Base-by-base conservation (phyloP, 768 basidiomycete species). In the Cystofilobasidium capitatum region DNA sequence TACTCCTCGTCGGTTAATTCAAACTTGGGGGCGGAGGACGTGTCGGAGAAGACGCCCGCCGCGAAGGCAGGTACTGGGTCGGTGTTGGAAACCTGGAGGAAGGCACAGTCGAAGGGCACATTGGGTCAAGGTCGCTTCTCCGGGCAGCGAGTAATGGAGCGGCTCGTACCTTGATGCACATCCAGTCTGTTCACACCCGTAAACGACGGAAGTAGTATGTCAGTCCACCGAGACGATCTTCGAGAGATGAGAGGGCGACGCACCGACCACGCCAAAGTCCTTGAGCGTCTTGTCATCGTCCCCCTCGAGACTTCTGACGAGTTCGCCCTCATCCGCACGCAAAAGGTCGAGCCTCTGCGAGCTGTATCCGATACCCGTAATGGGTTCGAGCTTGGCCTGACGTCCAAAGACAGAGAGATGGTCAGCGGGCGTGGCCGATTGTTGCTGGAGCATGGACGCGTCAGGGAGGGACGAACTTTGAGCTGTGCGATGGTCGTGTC, bases 21-120 rank as follows among this genome's bases (percentile, higher is more conserved):
- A 71, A 91, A 98, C 76, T 97, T 96, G 33, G 96, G 86, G 1
- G 96, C 91, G 77, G 86, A 84, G 0, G 86, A 85, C 1, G 88
- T 81, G 76, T 96, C 93, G 10, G 86, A 83, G 62, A 88, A 83
- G 75, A 93, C 90, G 1, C 92, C 93, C 0, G 88, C 88, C 59
- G 88, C 58, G 29, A 74, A 81, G 40, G 86, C 85, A 2, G 86
- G 51, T n/a, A 31, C 81, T 10, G 93, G 91, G 74, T 96, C 84
- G 24, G 82, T 83, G 73, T 94, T 88, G 69, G 81, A 79, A 13
- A 88, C 83, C 88, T 89, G 70, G n/a, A n/a, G n/a, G n/a, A n/a
- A n/a, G n/a, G n/a, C 14, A 58, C 35, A 13, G n/a, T 12, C 22
- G 49, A 20, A 9, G 1, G 39, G 29, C 8, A 39, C 31, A 1